Evolutionary conservation across 108 stramenopile genomes (phyloP), one percentile per base, ranked within the genome.

Genomic region (Skeletonema marinoi): DNA sequence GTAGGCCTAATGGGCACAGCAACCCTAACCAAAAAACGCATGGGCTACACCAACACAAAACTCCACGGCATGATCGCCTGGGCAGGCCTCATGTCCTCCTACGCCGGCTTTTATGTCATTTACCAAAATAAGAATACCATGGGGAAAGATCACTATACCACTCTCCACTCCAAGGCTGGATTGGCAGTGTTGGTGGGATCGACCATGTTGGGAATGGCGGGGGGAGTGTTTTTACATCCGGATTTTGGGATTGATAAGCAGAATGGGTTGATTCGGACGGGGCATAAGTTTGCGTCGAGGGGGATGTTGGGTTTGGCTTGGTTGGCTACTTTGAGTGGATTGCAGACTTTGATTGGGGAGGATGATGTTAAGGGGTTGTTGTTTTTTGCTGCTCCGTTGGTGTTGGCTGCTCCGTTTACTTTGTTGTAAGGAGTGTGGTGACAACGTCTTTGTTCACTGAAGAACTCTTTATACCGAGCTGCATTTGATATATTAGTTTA

Each of bases 41-140:
- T 90, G 62, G 93, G 93, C 12, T 94, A 94, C 73, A 78, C 80
- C 61, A 94, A 94, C 70, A 94, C 93, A 60, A 94, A 94, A 79
- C 68, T 87, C 19, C 93, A 94, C 70, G 93, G 88, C 1, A 78
- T 92, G 7, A 67, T 94, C 30, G 85, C 89, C 0, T 88, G 81
- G 68, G 35, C 67, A 11, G 91, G 91, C 11, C 32, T 88, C 16
- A 32, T 90, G 2, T n/a, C 83, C 6, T 63, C 80, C 10, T 70
- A 64, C n/a, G 77, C 73, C 19, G 93, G 93, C 41, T 60, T 92
- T 9, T 92, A 88, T 63, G 88, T 83, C 19, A 92, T 94, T 50
- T 94, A 92, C 66, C 64, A 69, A 60, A 91, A 94, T 71, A 94
- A 94, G 75, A 83, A 92, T 38, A 46, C 70, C 16, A 90, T 74